Conservation (phyloP, 1,284 basidiomycete genomes). For the Ganoderma resinaceum region DNA sequence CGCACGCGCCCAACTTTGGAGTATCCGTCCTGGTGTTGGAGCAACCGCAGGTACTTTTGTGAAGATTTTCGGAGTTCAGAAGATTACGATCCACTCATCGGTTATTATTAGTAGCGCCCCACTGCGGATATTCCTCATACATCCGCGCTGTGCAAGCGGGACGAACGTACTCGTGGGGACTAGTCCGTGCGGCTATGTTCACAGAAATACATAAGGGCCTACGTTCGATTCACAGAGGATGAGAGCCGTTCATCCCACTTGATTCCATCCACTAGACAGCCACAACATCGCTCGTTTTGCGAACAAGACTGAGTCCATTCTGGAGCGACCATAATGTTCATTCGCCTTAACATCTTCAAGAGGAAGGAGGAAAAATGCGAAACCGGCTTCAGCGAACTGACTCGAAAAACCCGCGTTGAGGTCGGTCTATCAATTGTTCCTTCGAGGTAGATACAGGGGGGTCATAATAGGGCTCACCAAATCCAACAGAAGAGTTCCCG, state of each 20-base stretch:
- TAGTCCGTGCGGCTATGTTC: neutral
- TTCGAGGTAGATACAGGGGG: no score
- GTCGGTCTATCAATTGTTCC: neutral
- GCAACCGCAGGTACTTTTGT: neutral
- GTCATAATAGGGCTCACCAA: neutral
- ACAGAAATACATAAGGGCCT: slow-evolving; percentile 12
- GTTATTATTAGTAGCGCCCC: neutral
- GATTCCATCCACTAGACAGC: neutral
- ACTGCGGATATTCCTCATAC: slow-evolving; percentile 22
- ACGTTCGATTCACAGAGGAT: neutral
- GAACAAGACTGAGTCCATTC: slow-evolving; percentile 4
- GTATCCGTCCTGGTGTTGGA: neutral
- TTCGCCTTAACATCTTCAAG: slow-evolving; percentile 21
- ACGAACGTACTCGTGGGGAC: neutral
- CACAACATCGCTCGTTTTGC: neutral
- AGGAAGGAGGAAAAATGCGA: slow-evolving; percentile 15
- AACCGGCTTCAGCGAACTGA: slow-evolving; percentile 1
- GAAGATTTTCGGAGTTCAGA: neutral
- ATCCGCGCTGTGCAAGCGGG: slow-evolving; percentile 21
- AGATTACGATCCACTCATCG: slow-evolving; percentile 1
- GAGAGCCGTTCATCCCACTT: neutral
- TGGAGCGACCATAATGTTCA: slow-evolving; percentile 20
- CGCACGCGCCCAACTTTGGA: neutral
- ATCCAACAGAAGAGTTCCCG: slow-evolving; percentile 11
- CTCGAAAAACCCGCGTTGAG: slow-evolving; percentile 16